Base-by-base conservation (phyloP, 768 basidiomycete species). In the Podaxis sp. region DNA sequence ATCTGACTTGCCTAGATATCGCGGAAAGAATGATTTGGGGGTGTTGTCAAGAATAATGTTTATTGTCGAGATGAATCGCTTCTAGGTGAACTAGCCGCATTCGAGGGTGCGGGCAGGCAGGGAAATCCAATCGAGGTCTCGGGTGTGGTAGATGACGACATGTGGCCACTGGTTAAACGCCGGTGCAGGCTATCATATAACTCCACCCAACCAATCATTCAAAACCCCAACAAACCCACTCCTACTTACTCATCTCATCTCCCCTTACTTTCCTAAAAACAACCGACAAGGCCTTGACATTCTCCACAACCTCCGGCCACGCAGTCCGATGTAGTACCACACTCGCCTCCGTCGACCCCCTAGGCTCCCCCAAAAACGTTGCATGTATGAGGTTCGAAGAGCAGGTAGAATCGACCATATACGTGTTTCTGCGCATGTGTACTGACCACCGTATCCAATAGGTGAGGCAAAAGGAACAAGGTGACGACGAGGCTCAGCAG, bases 401-500 rank as follows among this genome's bases (percentile, higher is more conserved):
- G 75, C 93, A 95, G 83, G 87, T 88, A 28, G 48, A 76, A 38
- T 33, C 0, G 5, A 28, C 51, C 55, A 24, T 6, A 56, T 24
- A 56, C 36, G 48, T 44, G 17, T 24, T 54, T 49, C 53, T 12
- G 15, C 24, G 12, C 9, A 33, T 36, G 13, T 52, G 17, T 38
- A 48, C 17, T 55, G 7, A 15, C 64, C 33, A 26, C 53, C 38
- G 30, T 58, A 38, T 24, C 62, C 22, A 40, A 36, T 75, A 92
- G 86, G 81, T 84, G 59, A 85, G 86, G 71, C 97, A 99, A 79
- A 99, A 98, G 87, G 94, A 94, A 61, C 87, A 89, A 65, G 97
- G 97, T 60, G 97, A 99, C 69, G 97, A 99, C 49, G 97, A 99
- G 76, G 96, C 96, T 7, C 97, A 99, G 75, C 97, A 99, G 75